Evolutionary conservation across 768 basidiomycete species (phyloP).

Genomic region (Pisolithus marmoratus): DNA sequence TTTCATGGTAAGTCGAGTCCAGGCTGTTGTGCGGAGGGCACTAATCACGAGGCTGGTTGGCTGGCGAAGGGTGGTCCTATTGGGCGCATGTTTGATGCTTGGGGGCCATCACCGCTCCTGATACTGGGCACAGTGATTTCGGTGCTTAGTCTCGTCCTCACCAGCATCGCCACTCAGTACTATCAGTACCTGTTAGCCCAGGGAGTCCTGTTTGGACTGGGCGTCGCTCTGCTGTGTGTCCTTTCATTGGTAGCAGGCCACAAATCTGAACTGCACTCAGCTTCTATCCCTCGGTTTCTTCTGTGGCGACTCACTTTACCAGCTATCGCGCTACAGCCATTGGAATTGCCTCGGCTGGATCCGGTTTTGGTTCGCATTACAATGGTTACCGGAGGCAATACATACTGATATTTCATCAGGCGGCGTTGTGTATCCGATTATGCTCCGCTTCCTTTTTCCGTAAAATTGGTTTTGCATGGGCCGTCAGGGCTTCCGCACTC

Average conservation of each 20-base stretch:
- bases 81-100: conserved; percentile 54
- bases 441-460: conserved; percentile 54
- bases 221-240: conserved; percentile 59
- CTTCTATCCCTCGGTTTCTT: conserved; percentile 65
- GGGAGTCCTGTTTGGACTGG: conserved; percentile 60
- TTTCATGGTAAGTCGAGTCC: conserved; percentile 46
- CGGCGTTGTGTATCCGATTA: conserved; percentile 63
- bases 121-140: conserved; percentile 44
- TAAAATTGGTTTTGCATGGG: conserved; percentile 55
- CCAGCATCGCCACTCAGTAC: conserved; percentile 51
- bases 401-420: conserved; percentile 34
- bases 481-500: conserved; percentile 52
- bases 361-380: conserved; percentile 43
- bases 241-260: neutral
- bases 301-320: conserved; percentile 60
- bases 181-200: conserved; percentile 60
- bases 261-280: conserved; percentile 28
- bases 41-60: conserved; percentile 1
- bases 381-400: neutral
- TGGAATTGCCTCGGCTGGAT: conserved; percentile 68
- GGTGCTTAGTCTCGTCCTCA: conserved; percentile 50
- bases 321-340: conserved; percentile 66
- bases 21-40: neutral
- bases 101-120: conserved; percentile 54
- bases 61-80: conserved; percentile 50